phyloP scores from a whole-genome alignment of 73 alveolate genomes.

The Paramecium sexaurelia region DNA sequence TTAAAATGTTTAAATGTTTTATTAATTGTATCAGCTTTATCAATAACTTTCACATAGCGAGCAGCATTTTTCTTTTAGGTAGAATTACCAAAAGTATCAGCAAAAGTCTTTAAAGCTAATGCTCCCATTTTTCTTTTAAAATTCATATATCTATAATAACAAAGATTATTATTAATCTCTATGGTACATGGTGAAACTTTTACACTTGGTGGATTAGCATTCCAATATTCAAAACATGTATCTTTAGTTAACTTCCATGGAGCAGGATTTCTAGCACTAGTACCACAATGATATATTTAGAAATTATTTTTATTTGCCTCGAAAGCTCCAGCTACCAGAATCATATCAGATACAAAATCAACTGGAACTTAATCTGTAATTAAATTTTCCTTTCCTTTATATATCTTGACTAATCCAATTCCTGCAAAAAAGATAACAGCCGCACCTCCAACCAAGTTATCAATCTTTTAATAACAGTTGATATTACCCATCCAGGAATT shows the following conservation, averaged over 20 bases:
- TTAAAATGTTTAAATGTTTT: slow-evolving; percentile 50
- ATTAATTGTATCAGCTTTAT: slow-evolving; percentile 38
- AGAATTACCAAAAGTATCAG: slow-evolving; percentile 1
- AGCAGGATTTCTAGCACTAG: slow-evolving; percentile 82
- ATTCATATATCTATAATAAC: slow-evolving; percentile 38
- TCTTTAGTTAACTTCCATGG: slow-evolving; percentile 74
- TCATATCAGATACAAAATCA: slow-evolving; percentile 81
- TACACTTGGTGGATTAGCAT: slow-evolving; percentile 64
- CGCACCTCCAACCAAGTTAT: slow-evolving; percentile 81
- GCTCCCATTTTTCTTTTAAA: neutral
- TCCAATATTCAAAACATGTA: slow-evolving; percentile 65
- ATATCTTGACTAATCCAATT: slow-evolving; percentile 81
- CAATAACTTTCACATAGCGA: slow-evolving; percentile 44
- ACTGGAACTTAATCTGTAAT: slow-evolving; percentile 91
- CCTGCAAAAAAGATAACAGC: slow-evolving; percentile 82
- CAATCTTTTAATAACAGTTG: slow-evolving; percentile 27
- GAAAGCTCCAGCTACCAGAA: slow-evolving; percentile 72
- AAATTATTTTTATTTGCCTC: slow-evolving; percentile 45
- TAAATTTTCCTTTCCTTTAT: slow-evolving; percentile 73
- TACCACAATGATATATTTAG: slow-evolving; percentile 75
- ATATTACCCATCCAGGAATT: slow-evolving; percentile 91
- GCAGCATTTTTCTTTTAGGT: slow-evolving; percentile 27
- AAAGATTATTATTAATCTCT: slow-evolving; percentile 37
- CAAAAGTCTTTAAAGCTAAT: neutral
- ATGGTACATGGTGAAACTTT: slow-evolving; percentile 42